Conservation (phyloP, 2,329 filamentous ascomycete species). For the Diaporthe eres region DNA sequence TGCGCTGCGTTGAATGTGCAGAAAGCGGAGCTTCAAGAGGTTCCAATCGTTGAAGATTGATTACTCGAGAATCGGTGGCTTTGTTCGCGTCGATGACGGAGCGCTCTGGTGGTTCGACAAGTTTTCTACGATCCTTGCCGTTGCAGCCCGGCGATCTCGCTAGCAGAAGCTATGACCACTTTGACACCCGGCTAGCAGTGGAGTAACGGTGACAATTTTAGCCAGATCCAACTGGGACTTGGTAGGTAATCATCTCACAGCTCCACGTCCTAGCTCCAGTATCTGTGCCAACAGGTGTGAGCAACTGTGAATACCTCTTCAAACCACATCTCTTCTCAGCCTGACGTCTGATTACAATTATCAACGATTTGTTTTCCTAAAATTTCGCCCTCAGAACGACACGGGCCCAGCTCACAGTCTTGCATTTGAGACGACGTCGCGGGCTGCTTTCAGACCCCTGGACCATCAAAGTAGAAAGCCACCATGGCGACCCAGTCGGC, state of each 20-base stretch:
- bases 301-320: neutral
- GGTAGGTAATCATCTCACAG: neutral
- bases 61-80: neutral
- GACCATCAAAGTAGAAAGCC: constrained; percentile 36
- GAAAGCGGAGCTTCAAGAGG: neutral
- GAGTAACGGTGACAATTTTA: constrained; percentile 28
- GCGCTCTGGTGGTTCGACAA: constrained; percentile 13
- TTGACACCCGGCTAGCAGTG: constrained; percentile 9
- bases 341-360: neutral
- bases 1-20: neutral
- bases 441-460: neutral
- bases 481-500: constrained; percentile 67
- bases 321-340: neutral
- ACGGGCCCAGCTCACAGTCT: neutral
- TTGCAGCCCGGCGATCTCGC: neutral
- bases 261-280: neutral
- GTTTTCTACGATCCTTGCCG: constrained; percentile 26
- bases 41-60: neutral
- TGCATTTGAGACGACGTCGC: neutral
- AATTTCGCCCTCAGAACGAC: neutral
- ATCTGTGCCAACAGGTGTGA: neutral
- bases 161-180: constrained; percentile 39
- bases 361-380: neutral
- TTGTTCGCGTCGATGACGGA: neutral
- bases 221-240: neutral